Percentiles rank a stretch among this genome's conserved stretches.
These are phyloP conservation scores for Fusarium lateritium DNA, from an alignment of 2,329 filamentous ascomycete genomes.

Conservation along the genomic window DNA sequence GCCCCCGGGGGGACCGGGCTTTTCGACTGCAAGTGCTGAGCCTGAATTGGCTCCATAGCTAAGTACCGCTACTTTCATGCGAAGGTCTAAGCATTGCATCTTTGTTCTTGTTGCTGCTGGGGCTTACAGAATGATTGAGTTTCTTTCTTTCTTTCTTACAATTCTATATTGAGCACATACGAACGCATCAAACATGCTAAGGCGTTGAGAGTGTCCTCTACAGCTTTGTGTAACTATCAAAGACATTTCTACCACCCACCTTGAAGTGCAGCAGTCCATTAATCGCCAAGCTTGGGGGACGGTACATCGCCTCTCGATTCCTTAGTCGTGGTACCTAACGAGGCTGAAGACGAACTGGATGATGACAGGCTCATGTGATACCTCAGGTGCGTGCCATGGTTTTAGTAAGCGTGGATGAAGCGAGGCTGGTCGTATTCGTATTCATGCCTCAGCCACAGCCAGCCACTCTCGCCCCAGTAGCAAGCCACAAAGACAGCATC, in stretches of 20 bases:
- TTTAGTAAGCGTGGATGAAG: background rate
- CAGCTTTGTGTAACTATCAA: background rate
- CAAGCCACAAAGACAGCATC: background rate
- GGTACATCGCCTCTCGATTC: background rate
- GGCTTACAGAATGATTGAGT: background rate
- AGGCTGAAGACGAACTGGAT: constrained; percentile 26
- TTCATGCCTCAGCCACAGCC: background rate
- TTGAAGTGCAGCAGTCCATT: too few species aligned
- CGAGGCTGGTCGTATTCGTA: constrained; percentile 11
- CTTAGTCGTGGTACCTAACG: constrained; percentile 7
- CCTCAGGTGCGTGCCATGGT: constrained; percentile 18
- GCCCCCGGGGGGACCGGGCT: constrained; percentile 37
- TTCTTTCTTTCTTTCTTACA: background rate
- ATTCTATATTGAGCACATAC: constrained; percentile 10
- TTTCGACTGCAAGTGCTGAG: constrained; percentile 24
- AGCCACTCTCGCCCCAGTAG: background rate
- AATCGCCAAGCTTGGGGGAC: background rate
- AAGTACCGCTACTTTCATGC: constrained; percentile 20
- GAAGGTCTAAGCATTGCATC: constrained; percentile 2
- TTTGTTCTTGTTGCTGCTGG: constrained; percentile 7
- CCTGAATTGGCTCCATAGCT: constrained; percentile 15
- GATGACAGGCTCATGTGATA: constrained; percentile 37
- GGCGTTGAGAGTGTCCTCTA: background rate
- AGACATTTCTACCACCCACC: too few species aligned
- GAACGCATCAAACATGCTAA: background rate